These are phyloP conservation scores for Tothia fuscella DNA, from an alignment of 2,329 filamentous ascomycete species.

Conservation along the genomic window DNA sequence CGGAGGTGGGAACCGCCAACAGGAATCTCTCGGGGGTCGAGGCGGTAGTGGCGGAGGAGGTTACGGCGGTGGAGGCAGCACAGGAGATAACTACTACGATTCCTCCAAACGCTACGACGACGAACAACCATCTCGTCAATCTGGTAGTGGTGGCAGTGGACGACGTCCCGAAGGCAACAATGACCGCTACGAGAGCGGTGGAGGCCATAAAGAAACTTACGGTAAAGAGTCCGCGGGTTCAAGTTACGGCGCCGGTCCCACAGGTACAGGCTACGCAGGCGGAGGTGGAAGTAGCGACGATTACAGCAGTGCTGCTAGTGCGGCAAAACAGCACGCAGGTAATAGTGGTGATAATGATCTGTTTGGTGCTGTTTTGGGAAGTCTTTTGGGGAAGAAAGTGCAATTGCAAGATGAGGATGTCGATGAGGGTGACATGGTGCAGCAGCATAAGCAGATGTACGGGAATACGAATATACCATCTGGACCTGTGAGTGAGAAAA, in stretches of 20 bases:
- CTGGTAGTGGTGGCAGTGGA: constrained; percentile 11
- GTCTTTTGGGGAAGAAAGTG: constrained; percentile 43
- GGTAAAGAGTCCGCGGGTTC: constrained; percentile 27
- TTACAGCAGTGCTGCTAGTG: constrained; percentile 40
- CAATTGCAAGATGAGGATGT: constrained; percentile 39
- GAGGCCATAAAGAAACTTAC: constrained; percentile 12
- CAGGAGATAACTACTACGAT: constrained; percentile 14
- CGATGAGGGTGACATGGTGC: constrained; percentile 55
- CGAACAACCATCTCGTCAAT: constrained; percentile 6
- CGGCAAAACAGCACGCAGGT: constrained; percentile 44
- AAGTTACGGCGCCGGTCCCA: constrained; percentile 24
- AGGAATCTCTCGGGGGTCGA: neutral
- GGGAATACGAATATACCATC: too few species aligned
- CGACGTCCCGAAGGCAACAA: constrained; percentile 14
- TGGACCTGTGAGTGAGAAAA: too few species aligned
- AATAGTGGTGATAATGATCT: constrained; percentile 36
- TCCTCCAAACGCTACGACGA: constrained; percentile 6
- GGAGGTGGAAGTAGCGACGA: constrained; percentile 35
- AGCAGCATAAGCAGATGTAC: constrained; percentile 67
- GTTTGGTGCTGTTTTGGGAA: constrained; percentile 45
- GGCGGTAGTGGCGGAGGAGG: constrained; percentile 8
- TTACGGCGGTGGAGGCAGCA: constrained; percentile 12
- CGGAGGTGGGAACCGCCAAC: too few species aligned
- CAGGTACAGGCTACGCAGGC: constrained; percentile 22
- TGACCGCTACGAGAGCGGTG: constrained; percentile 14